Base-by-base conservation (phyloP, 345 rosid species). In the Gossypioides kirkii region DNA sequence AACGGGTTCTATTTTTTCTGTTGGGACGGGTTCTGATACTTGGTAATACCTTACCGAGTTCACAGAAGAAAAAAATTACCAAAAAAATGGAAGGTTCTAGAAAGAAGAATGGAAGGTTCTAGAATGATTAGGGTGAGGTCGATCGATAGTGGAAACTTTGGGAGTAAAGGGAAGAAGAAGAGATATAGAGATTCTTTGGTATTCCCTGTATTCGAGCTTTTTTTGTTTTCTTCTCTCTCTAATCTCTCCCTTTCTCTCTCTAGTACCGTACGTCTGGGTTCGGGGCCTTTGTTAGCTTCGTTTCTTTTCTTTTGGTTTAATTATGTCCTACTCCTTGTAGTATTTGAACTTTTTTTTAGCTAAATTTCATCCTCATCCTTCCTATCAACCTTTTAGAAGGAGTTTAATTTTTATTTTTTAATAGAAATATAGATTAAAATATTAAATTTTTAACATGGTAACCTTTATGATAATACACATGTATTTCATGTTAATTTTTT, bases 11-110 rank as follows among this genome's bases (percentile, higher is more conserved):
- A 25, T 58, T 58, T 58, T 58, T 54, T 3, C 61, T 12, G 17
- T 11, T 55, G 28, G 60, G 75, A 4, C 6, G 62, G 61, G 18
- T 58, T 55, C 60, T 20, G 26, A 18, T 58, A 11, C 32, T 25
- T 58, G 84, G 84, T 78, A 86, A 87, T 90, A n/a, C 71, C 80
- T 50, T 47, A 43, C 66, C 23, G 72, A 80, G 72, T 77, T 60
- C 50, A 78, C 76, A 76, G 42, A 17, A 49, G 76, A 50, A 25
- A 55, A 38, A 38, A 54, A 28, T 2, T 8, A 61, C 47, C 9
- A 52, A 47, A 38, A 42, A 76, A 67, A 73, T 67, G 42, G 17
- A 55, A 64, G 73, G n/a, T 65, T 56, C 71, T 50, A 73, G 69
- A 45, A 58, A 63, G 69, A 53, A 66, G 69, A 41, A 20, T 6